These are phyloP conservation scores for Protea cynaroides DNA, from an alignment of 164 flowering plant genomes.

Conservation along the genomic window DNA sequence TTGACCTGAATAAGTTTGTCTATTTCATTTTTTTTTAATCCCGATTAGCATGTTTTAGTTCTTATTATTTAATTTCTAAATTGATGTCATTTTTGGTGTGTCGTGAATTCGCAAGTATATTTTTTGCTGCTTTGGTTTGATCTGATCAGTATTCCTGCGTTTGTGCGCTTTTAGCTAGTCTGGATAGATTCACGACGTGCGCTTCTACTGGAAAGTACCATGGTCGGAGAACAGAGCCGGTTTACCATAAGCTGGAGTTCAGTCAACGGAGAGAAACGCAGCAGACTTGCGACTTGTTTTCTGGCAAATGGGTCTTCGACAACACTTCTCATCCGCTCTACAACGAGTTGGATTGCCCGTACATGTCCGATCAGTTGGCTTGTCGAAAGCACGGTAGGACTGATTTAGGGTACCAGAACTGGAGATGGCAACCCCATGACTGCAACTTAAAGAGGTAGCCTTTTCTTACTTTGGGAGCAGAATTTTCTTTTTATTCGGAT, in stretches of 20 bases:
- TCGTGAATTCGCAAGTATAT: not conserved
- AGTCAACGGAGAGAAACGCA: conserved; percentile 12
- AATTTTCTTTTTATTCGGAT: not conserved
- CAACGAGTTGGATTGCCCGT: conserved; percentile 77
- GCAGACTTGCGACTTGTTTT: conserved; percentile 64
- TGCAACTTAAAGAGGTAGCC: conserved; percentile 79
- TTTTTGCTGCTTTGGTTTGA: conserved; percentile 1
- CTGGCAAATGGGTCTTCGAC: conserved; percentile 85
- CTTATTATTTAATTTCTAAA: not conserved
- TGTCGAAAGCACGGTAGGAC: conserved; percentile 82
- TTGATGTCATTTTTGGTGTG: not conserved
- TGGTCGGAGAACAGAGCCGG: conserved; percentile 29
- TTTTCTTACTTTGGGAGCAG: not conserved
- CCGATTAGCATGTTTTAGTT: not conserved
- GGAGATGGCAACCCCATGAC: conserved; percentile 95
- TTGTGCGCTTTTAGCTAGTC: conserved; percentile 26
- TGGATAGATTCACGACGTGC: conserved; percentile 69
- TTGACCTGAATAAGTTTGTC: conserved; percentile 1
- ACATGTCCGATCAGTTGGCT: conserved; percentile 94
- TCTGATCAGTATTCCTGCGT: conserved; percentile 3
- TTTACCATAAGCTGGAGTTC: conserved; percentile 6
- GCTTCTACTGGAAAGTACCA: conserved; percentile 41
- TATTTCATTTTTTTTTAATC: not conserved
- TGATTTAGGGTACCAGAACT: conserved; percentile 71
- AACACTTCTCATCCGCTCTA: conserved; percentile 66